phyloP scores from a whole-genome alignment of 176 grass and related monocot genomes.

The Rhynchospora pubera region DNA sequence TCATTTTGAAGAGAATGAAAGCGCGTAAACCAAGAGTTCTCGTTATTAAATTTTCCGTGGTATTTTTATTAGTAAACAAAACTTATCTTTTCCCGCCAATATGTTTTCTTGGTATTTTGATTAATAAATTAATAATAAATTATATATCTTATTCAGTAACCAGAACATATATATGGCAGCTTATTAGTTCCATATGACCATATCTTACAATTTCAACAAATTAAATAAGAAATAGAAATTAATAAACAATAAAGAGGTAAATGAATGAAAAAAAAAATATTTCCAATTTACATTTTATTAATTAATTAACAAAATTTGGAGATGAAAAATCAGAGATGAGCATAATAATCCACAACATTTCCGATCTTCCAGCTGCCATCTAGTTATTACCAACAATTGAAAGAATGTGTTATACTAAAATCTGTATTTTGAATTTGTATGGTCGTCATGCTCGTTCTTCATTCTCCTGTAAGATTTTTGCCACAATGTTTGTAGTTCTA shows the following conservation, averaged over 20 bases:
- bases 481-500: conserved; percentile 13
- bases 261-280: neutral
- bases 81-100: neutral
- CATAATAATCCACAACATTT: neutral
- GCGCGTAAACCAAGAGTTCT: neutral
- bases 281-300: neutral
- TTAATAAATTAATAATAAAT: too few species aligned
- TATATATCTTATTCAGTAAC: too few species aligned
- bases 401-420: conserved; percentile 26
- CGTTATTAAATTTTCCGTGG: neutral
- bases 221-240: neutral
- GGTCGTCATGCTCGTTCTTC: neutral
- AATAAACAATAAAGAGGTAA: neutral
- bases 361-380: neutral
- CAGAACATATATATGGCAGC: too few species aligned
- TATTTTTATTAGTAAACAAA: conserved; percentile 13
- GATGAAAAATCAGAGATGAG: neutral
- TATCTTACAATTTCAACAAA: neutral
- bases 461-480: neutral
- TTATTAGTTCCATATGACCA: too few species aligned
- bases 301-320: neutral
- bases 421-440: neutral
- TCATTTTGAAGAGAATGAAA: neutral
- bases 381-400: conserved; percentile 12
- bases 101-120: too few species aligned